Evolutionary conservation across 768 basidiomycete genomes (phyloP).

Genomic region (Hypholoma fasciculare): DNA sequence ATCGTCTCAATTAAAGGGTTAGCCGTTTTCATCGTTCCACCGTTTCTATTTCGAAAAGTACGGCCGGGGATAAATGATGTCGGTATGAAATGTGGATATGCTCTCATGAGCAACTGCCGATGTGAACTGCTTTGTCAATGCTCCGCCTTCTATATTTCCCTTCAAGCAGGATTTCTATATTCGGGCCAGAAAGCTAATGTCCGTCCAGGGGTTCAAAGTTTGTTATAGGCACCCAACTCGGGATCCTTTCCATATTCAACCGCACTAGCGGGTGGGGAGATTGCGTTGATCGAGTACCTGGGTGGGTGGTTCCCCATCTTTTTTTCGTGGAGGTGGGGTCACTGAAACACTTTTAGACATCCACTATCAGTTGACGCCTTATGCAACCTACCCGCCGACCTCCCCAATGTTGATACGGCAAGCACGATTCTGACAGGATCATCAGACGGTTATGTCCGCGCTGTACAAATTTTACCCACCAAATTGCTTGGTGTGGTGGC

Average conservation of each 20-base stretch:
- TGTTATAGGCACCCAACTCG: slow-evolving; percentile 87
- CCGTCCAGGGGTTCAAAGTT: slow-evolving; percentile 67
- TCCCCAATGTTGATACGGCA: slow-evolving; percentile 60
- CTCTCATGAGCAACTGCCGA: background rate
- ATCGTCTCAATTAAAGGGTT: slow-evolving; percentile 84
- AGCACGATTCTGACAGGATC: slow-evolving; percentile 86
- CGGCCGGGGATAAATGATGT: background rate
- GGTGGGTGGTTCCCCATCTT: slow-evolving; percentile 44
- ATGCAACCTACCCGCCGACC: slow-evolving; percentile 64
- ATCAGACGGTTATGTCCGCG: slow-evolving; percentile 87
- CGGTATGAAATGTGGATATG: slow-evolving; percentile 15
- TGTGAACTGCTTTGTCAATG: background rate
- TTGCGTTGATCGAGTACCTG: slow-evolving; percentile 88
- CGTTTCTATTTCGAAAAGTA: slow-evolving; percentile 2
- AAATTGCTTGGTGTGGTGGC: slow-evolving; percentile 88
- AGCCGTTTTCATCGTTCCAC: slow-evolving; percentile 20
- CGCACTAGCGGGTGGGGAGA: slow-evolving; percentile 86
- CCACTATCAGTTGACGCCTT: slow-evolving; percentile 90
- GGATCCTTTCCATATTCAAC: slow-evolving; percentile 89
- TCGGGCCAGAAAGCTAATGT: background rate
- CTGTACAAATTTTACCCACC: slow-evolving; percentile 85
- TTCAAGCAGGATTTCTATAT: background rate
- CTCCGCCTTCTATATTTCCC: background rate
- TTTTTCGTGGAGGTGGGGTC: slow-evolving; percentile 3
- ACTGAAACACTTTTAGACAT: slow-evolving; percentile 52